Conservation (phyloP, 2,329 filamentous ascomycete genomes). For the Colletotrichum gigasporum region DNA sequence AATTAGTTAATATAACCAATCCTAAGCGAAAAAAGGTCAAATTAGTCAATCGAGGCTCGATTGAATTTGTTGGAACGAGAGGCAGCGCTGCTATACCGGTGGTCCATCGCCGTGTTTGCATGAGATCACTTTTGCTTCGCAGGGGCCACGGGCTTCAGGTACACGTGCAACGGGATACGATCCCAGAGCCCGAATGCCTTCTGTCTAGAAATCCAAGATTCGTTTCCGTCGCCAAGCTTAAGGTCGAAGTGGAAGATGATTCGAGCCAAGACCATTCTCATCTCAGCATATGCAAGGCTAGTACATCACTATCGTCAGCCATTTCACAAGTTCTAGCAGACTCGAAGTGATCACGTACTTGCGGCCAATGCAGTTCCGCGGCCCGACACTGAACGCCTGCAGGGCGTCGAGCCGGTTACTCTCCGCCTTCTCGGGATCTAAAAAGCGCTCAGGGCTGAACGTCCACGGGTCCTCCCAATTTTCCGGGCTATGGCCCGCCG, state of each 20-base stretch:
- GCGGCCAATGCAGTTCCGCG: conserved; percentile 27
- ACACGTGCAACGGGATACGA: background rate
- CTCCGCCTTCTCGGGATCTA: background rate
- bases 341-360: too few species aligned
- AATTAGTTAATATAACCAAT: too few species aligned
- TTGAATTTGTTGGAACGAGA: too few species aligned
- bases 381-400: conserved; percentile 16
- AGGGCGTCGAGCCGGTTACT: background rate
- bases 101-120: background rate
- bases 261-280: conserved; percentile 15
- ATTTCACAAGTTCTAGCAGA: too few species aligned
- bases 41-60: background rate
- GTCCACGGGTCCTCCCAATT: background rate
- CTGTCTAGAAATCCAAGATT: background rate
- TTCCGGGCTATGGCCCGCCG: background rate
- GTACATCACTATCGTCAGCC: background rate
- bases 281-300: conserved; percentile 22
- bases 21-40: too few species aligned
- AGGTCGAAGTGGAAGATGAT: conserved; percentile 1
- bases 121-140: background rate
- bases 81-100: too few species aligned
- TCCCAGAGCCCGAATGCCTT: conserved; percentile 1
- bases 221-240: background rate
- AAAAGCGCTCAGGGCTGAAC: conserved; percentile 15
- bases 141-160: background rate